Evolutionary conservation across 345 rosid genomes (phyloP), one percentile per base, ranked within the genome.

Genomic region (Anastatica hierochuntica): DNA sequence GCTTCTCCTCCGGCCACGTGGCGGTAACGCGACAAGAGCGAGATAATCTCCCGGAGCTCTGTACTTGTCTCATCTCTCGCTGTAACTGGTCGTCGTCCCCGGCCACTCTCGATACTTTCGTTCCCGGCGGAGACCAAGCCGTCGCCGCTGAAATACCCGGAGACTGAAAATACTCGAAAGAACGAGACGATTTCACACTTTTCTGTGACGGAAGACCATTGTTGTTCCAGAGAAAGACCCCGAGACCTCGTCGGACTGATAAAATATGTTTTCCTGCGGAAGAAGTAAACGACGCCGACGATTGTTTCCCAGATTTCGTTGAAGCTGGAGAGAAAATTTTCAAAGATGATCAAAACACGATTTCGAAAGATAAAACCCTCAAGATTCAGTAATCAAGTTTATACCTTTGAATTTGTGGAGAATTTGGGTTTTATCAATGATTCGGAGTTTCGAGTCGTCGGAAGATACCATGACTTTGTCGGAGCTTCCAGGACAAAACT

Each of bases 1-100:
- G 90, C 53, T 77, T 80, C 72, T 90, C 98, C 71, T 74, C 98
- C 0, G 98, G 98, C 98, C 98, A 90, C 20, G 96, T 90, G 13
- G 90, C 80, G 0, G 79, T 68, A 24, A 74, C 80, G 42, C 75
- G 77, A 70, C 74, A 66, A 0, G 76, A 62, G 1, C 84, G 76
- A 58, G 78, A 76, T 78, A 82, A 81, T 51, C 60, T 72, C 15
- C 78, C 74, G 4, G 79, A 75, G 26, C 80, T 76, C 49, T 74
- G 84, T 1, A 72, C 43, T 16, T 69, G 76, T 52, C 55, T 79
- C 72, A 58, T 60, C 45, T 19, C 27, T 43, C 43, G 53, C 54
- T n/a, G n/a, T n/a, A n/a, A n/a, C n/a, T n/a, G n/a, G n/a, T n/a
- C n/a, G n/a, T 26, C 45, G 7, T 14, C 67, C 23, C 5, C 50